Conservation (phyloP, 768 basidiomycete species). For the Paxillus ammoniavirescens region DNA sequence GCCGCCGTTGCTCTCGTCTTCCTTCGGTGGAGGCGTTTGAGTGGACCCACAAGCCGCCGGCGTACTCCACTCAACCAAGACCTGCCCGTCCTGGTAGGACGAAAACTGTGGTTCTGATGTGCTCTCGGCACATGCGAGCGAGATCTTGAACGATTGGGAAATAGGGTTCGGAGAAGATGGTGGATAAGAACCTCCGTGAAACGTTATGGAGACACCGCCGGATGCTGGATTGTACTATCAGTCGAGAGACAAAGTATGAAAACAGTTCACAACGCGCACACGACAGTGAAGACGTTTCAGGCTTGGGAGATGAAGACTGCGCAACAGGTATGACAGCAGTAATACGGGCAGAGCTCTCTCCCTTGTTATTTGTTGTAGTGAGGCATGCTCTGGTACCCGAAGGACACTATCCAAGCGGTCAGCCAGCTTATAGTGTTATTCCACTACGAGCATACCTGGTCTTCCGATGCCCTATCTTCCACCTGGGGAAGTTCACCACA, state of each 20-base stretch:
- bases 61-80: conserved; percentile 61
- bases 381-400: conserved; percentile 72
- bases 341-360: conserved; percentile 54
- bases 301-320: conserved; percentile 29
- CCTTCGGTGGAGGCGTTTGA: conserved; percentile 19
- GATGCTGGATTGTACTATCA: conserved; percentile 39
- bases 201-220: conserved; percentile 51
- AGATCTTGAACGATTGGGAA: conserved; percentile 60
- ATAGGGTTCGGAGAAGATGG: conserved; percentile 40
- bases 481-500: conserved; percentile 56
- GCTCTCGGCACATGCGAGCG: conserved; percentile 52
- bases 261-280: conserved; percentile 34
- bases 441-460: conserved; percentile 57
- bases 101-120: conserved; percentile 49
- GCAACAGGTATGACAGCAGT: conserved; percentile 77
- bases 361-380: conserved; percentile 62
- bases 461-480: conserved; percentile 47
- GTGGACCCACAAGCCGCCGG: conserved; percentile 54
- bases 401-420: conserved; percentile 50
- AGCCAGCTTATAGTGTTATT: conserved; percentile 2
- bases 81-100: conserved; percentile 57
- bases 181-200: conserved; percentile 65
- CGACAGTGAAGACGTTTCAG: conserved; percentile 27
- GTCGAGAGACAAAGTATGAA: background rate
- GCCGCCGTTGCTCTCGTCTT: conserved; percentile 22